These are phyloP conservation scores for Lophiotrema nucula DNA, from an alignment of 495 filamentous ascomycete species.

Conservation along the genomic window DNA sequence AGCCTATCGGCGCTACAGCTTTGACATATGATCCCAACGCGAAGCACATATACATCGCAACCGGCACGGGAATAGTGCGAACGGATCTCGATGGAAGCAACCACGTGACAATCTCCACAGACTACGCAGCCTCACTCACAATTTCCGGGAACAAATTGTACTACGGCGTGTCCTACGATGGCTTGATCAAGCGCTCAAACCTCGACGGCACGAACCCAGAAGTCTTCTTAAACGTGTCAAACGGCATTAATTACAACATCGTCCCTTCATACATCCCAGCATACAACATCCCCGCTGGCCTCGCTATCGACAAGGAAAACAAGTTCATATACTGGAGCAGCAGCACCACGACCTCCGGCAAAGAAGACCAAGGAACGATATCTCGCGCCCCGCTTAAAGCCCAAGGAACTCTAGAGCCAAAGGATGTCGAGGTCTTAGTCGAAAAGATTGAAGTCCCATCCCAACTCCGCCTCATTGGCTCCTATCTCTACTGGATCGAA, in stretches of 20 bases:
- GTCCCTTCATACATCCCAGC: background rate
- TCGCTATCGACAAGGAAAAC: background rate
- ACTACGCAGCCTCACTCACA: background rate
- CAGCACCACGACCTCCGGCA: background rate
- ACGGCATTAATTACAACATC: background rate
- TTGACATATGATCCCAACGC: background rate
- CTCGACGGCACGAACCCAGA: background rate
- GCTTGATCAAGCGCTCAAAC: background rate
- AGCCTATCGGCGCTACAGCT: background rate
- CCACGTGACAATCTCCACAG: background rate
- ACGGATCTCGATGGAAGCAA: background rate
- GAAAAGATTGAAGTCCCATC: background rate
- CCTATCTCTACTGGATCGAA: background rate
- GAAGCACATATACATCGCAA: background rate
- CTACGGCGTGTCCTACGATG: background rate
- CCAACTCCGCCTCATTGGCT: background rate
- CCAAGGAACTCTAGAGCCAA: background rate
- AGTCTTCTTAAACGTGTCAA: background rate
- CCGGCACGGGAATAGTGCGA: background rate
- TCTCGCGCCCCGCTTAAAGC: background rate
- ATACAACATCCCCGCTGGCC: background rate
- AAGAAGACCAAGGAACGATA: background rate
- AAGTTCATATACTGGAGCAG: background rate
- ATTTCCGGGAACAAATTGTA: background rate
- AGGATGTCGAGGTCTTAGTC: background rate